Base-by-base conservation (phyloP, 352 stramenopile species). In the Phytophthora pluvialis region DNA sequence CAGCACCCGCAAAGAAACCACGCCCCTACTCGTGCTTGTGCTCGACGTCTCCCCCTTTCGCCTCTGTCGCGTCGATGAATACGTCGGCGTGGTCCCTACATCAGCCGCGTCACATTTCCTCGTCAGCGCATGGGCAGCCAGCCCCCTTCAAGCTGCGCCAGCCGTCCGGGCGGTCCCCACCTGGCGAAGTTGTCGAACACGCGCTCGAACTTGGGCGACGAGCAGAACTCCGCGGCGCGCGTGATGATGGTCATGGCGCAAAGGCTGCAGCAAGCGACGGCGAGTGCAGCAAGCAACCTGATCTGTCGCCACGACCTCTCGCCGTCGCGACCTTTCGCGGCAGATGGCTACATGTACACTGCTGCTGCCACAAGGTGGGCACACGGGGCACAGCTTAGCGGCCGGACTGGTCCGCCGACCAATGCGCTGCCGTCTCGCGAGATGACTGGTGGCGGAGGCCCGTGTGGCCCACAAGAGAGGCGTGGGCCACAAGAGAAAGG, bases 131-230 rank as follows among this genome's bases (percentile, higher is more conserved):
- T 13, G 39, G 39, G 21, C 2, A 21, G 21, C n/a, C 33, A 26
- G 9, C 4, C 25, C 45, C 42, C 11, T 53, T 53, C 16, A 61
- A 54, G 21, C 15, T 65, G 21, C 45, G 40, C 31, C 21, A 70
- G 46, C 35, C 25, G 21, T 21, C 21, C 21, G 50, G 33, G 4
- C 35, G 10, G 5, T 4, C 18, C 52, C n/a, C 21, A 90, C 84
- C 80, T 75, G 33, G 84, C 81, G 55, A 93, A 93, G 60, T 88
- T 68, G 52, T 93, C 84, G 63, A 93, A 93, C 44, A 88, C 66
- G 39, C 79, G 80, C 70, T 93, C 81, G 40, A 93, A 90, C 70
- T 89, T 88, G 49, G 84, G 75, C 29, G 82, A 83, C 52, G 76
- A 80, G 59, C 82, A 93, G 67, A 84, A 90, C 58, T 86, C 78